Evolutionary conservation across 2,329 filamentous ascomycete species (phyloP).

Genomic region (Gaeumannomyces sp.): DNA sequence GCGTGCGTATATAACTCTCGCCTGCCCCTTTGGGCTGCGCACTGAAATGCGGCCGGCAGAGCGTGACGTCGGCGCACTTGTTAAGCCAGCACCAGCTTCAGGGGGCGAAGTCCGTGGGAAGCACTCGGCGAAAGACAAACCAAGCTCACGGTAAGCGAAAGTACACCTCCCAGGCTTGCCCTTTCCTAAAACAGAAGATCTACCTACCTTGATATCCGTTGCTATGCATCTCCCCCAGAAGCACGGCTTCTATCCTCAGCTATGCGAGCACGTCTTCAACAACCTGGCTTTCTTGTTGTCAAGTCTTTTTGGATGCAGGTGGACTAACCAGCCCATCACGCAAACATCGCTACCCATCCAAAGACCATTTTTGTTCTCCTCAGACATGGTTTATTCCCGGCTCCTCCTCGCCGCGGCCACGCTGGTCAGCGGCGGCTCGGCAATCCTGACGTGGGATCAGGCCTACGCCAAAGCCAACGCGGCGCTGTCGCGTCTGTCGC

Average conservation of each 20-base stretch:
- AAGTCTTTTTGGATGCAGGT: not conserved
- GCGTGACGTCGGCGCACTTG: not conserved
- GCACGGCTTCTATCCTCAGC: not conserved
- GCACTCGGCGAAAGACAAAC: not conserved
- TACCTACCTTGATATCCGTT: too few species aligned
- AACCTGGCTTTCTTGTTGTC: too few species aligned
- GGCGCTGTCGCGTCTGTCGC: slow-evolving; percentile 62
- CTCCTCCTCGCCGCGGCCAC: not conserved
- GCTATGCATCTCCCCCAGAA: not conserved
- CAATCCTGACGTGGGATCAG: slow-evolving; percentile 46
- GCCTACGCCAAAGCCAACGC: slow-evolving; percentile 64
- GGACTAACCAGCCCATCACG: not conserved
- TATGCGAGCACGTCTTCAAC: not conserved
- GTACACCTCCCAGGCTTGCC: not conserved
- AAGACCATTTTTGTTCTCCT: not conserved
- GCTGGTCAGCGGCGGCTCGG: not conserved
- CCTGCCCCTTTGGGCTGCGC: not conserved
- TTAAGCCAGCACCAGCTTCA: not conserved
- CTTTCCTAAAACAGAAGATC: too few species aligned
- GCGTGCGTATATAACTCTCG: not conserved
- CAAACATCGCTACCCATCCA: not conserved
- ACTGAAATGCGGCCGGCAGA: not conserved
- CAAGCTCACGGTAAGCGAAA: not conserved
- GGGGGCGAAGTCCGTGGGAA: not conserved
- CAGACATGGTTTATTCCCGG: not conserved